Conservation (phyloP, 371 early-diverging fungal species). For the Mortierella sp. region DNA sequence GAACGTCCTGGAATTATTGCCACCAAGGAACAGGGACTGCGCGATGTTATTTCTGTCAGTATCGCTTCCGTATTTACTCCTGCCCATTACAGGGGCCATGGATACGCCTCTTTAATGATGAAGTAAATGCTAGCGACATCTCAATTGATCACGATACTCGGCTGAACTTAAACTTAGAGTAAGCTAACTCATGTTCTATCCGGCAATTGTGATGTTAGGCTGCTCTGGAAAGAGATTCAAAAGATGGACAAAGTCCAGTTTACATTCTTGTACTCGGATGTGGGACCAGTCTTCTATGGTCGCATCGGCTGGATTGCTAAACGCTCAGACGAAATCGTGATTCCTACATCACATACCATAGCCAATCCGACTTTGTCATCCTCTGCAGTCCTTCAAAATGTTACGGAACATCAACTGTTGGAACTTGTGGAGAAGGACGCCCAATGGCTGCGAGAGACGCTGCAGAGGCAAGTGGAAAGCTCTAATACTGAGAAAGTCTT, state of each 20-base stretch:
- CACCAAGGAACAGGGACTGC: constrained; percentile 23
- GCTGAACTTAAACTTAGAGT: neutral
- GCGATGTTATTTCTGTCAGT: constrained; percentile 41
- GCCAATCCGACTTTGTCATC: neutral
- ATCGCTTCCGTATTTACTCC: constrained; percentile 61
- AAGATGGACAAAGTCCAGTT: constrained; percentile 24
- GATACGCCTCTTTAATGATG: constrained; percentile 58
- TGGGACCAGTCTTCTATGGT: constrained; percentile 58
- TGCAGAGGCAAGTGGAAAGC: constrained; percentile 8
- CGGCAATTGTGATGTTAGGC: constrained; percentile 9
- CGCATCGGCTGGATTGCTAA: constrained; percentile 58
- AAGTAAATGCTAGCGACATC: constrained; percentile 10
- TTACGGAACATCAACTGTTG: constrained; percentile 13
- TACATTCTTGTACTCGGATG: constrained; percentile 58
- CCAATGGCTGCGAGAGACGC: constrained; percentile 12
- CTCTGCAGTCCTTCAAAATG: constrained; percentile 4
- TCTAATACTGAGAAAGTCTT: constrained; percentile 2
- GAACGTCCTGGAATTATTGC: constrained; percentile 45
- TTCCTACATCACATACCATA: constrained; percentile 20
- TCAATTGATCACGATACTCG: neutral
- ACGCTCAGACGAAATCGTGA: constrained; percentile 42
- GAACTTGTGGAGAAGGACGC: constrained; percentile 23
- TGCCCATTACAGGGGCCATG: constrained; percentile 39
- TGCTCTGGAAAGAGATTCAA: constrained; percentile 38
- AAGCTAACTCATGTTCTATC: neutral